Conservation (phyloP, 257 asterid species). For the Solanum dulcamara region DNA sequence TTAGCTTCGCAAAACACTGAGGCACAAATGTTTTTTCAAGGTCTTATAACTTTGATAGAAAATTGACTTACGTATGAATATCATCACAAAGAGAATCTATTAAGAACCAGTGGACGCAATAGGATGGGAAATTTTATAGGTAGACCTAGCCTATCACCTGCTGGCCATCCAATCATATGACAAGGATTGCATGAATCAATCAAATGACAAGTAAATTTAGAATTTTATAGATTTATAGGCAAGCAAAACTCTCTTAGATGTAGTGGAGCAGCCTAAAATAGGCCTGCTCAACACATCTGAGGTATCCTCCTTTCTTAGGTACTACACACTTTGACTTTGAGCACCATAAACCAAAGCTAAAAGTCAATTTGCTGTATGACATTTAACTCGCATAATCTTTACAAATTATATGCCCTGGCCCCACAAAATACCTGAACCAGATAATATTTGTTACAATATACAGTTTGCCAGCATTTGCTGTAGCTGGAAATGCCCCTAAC, state of each 20-base stretch:
- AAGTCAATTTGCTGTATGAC: not conserved
- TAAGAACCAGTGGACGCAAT: too few species aligned
- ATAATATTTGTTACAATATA: not conserved
- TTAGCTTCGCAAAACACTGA: not conserved
- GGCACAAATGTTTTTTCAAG: not conserved
- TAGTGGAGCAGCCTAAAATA: not conserved
- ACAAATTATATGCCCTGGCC: not conserved
- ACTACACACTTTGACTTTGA: not conserved
- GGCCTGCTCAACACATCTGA: not conserved
- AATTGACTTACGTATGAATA: not conserved
- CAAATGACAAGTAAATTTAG: not conserved
- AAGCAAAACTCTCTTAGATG: not conserved
- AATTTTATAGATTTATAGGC: not conserved
- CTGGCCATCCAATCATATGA: not conserved
- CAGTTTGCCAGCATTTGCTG: not conserved
- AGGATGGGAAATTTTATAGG: not conserved
- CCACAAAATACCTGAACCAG: not conserved
- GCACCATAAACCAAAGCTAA: not conserved
- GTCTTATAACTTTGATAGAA: not conserved
- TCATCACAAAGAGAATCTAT: not conserved
- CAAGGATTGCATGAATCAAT: not conserved
- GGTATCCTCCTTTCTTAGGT: not conserved
- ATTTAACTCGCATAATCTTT: not conserved
- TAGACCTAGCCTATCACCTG: not conserved
- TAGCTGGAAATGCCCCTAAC: not conserved